Evolutionary conservation across 495 filamentous ascomycete species (phyloP).

Genomic region (Tuber calosporum): DNA sequence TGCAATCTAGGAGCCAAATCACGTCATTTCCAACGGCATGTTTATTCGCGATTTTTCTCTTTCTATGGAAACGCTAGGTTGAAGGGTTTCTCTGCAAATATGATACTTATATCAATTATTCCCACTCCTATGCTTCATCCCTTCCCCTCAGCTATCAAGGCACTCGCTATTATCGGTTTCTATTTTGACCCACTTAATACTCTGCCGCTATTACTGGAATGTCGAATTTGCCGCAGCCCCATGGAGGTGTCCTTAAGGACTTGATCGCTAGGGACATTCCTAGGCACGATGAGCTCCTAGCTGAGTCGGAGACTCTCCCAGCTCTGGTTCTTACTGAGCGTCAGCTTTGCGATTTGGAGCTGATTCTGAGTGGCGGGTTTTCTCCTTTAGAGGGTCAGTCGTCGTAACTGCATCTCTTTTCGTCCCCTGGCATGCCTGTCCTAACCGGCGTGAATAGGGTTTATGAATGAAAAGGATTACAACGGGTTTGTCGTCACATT

Average conservation of each 20-base stretch:
- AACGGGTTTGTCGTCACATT: constrained; percentile 59
- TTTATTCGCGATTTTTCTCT: neutral
- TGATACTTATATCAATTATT: constrained; percentile 1
- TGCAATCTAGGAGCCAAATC: constrained; percentile 15
- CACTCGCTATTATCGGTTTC: neutral
- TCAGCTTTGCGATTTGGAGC: constrained; percentile 92
- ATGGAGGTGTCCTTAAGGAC: constrained; percentile 96
- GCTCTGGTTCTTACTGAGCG: constrained; percentile 81
- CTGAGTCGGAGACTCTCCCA: constrained; percentile 78
- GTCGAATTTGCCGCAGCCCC: constrained; percentile 53
- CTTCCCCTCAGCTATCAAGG: neutral
- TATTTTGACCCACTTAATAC: neutral
- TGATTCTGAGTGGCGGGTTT: constrained; percentile 95
- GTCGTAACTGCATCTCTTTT: constrained; percentile 41
- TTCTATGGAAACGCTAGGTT: neutral
- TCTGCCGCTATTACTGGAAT: constrained; percentile 9
- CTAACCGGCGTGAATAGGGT: constrained; percentile 43
- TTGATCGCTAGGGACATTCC: constrained; percentile 82
- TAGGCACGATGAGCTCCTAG: constrained; percentile 63
- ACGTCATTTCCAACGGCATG: constrained; percentile 22
- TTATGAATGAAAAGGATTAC: constrained; percentile 96
- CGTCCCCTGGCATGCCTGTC: constrained; percentile 9
- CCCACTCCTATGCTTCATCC: neutral
- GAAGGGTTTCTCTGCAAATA: constrained; percentile 3
- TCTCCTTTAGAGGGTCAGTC: constrained; percentile 87